phyloP scores from a whole-genome alignment of 352 stramenopile species.

The Globisporangium alternatum region DNA sequence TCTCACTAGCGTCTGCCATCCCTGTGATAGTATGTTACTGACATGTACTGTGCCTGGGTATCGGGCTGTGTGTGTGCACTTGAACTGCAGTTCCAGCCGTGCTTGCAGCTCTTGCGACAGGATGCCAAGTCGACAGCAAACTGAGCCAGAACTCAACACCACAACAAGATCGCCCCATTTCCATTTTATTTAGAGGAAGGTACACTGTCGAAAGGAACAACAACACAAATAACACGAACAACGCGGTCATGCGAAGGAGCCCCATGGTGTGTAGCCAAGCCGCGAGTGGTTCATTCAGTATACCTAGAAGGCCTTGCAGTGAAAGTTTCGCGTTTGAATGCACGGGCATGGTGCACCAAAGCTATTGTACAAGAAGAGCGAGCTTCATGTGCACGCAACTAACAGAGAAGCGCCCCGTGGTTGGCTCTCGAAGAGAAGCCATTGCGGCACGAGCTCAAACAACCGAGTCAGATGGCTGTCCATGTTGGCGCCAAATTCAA shows the following conservation, averaged over 20 bases:
- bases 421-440: neutral
- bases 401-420: too few relatives aligned
- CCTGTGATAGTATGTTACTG: neutral
- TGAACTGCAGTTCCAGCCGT: slow-evolving; percentile 31
- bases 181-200: slow-evolving; percentile 1
- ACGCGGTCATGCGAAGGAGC: neutral
- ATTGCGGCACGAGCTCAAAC: neutral
- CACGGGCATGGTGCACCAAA: too few relatives aligned
- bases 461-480: neutral
- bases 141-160: neutral
- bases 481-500: slow-evolving; percentile 1
- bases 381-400: too few relatives aligned
- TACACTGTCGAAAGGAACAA: neutral
- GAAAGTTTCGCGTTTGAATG: too few relatives aligned
- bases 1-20: neutral
- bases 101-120: slow-evolving; percentile 33
- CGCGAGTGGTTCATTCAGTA: too few relatives aligned
- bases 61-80: neutral
- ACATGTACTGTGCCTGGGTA: neutral
- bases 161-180: neutral
- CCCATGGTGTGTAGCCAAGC: too few relatives aligned
- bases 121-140: slow-evolving; percentile 9
- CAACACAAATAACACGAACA: neutral
- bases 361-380: too few relatives aligned
- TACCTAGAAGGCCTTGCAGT: too few relatives aligned